phyloP scores from a whole-genome alignment of 2,329 filamentous ascomycete genomes.

The Ophiostoma tasmaniense region DNA sequence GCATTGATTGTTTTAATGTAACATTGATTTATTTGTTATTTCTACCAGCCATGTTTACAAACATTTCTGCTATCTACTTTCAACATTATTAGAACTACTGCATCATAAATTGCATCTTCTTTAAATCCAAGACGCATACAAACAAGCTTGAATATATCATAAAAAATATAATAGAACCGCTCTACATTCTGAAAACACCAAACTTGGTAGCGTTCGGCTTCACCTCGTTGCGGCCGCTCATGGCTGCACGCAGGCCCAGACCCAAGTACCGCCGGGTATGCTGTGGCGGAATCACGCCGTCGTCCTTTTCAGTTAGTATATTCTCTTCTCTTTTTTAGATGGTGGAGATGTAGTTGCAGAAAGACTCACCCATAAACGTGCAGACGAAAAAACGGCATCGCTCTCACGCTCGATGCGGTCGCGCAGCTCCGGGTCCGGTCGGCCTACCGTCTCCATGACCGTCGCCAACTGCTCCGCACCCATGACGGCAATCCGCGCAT shows the following conservation, averaged over 20 bases:
- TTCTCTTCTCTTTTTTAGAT: too few species aligned
- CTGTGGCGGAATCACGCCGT: constrained; percentile 70
- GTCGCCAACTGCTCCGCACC: constrained; percentile 81
- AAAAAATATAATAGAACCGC: neutral
- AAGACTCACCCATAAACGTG: constrained; percentile 68
- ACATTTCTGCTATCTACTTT: neutral
- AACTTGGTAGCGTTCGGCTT: constrained; percentile 58
- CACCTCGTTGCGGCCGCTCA: constrained; percentile 58
- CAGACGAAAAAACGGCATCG: constrained; percentile 79
- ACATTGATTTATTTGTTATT: neutral
- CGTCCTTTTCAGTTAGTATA: constrained; percentile 45
- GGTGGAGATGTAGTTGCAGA: neutral
- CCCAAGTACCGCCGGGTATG: constrained; percentile 67
- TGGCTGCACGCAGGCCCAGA: constrained; percentile 60
- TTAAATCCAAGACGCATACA: neutral
- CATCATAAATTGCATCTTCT: too few species aligned
- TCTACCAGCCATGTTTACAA: neutral
- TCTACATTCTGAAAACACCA: constrained; percentile 75
- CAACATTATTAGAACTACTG: neutral
- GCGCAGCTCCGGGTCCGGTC: constrained; percentile 69
- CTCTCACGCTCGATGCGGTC: constrained; percentile 83
- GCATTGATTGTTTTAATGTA: neutral
- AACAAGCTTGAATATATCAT: neutral
- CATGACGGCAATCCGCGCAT: constrained; percentile 95
- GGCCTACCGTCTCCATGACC: constrained; percentile 89